Percentiles rank a stretch among this genome's conserved stretches.
Evolutionary conservation across 495 filamentous ascomycete species (phyloP).

Genomic region (Lasiosphaeria ovina): DNA sequence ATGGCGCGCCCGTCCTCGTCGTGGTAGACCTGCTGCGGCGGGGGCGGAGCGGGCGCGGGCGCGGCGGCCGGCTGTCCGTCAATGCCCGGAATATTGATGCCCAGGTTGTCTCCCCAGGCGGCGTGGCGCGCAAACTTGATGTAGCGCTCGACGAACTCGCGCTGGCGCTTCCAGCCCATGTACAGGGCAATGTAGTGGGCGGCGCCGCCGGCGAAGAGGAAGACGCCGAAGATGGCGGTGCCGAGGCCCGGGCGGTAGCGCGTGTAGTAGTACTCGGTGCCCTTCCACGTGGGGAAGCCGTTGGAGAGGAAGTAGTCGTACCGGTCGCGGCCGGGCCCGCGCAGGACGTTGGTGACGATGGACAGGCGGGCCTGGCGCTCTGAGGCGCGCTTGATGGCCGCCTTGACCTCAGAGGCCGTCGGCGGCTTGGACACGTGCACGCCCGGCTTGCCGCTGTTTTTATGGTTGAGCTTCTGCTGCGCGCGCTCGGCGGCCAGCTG

Average conservation of each 20-base stretch:
- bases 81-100: conserved; percentile 54
- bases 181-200: conserved; percentile 82
- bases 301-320: conserved; percentile 95
- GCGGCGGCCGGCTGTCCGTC: conserved; percentile 46
- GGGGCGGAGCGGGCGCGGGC: conserved; percentile 27
- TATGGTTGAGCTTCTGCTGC: conserved; percentile 52
- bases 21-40: conserved; percentile 36
- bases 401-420: conserved; percentile 66
- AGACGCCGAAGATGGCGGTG: conserved; percentile 77
- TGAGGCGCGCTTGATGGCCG: conserved; percentile 69
- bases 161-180: conserved; percentile 82
- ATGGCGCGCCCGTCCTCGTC: conserved; percentile 48
- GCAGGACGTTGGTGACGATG: conserved; percentile 79
- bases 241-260: conserved; percentile 88
- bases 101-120: conserved; percentile 72
- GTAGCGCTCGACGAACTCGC: conserved; percentile 85
- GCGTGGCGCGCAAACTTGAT: conserved; percentile 83
- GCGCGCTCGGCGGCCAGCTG: conserved; percentile 70
- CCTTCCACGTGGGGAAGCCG: conserved; percentile 94
- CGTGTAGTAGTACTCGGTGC: conserved; percentile 96
- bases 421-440: conserved; percentile 70
- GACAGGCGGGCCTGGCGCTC: conserved; percentile 80
- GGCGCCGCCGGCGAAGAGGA: conserved; percentile 77
- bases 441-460: conserved; percentile 55
- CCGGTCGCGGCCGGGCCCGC: conserved; percentile 72